A percentile compares a stretch with the other conserved stretches of the same genome.
These are phyloP conservation scores for Intubia oerlemansii DNA, from an alignment of 2,329 filamentous ascomycete species.

Conservation along the genomic window DNA sequence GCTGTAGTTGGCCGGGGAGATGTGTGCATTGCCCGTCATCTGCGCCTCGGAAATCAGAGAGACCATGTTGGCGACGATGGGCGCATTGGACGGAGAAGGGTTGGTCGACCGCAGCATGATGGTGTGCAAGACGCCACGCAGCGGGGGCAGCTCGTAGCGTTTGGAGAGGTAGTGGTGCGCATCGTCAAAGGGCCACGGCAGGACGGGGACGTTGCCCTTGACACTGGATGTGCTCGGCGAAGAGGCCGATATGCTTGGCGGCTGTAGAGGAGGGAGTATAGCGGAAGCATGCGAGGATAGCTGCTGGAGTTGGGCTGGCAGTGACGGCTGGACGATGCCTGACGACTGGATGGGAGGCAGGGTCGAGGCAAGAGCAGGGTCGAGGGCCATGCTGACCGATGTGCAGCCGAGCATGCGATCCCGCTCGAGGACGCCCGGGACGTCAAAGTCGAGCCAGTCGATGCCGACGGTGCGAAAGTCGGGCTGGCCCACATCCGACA, in stretches of 20 bases:
- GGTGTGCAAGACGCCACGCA: slow-evolving; percentile 9
- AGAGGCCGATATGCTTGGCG: too few relatives aligned
- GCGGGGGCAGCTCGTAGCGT: slow-evolving; percentile 4
- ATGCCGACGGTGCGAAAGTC: slow-evolving; percentile 5
- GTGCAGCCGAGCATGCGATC: too few relatives aligned
- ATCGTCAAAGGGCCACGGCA: slow-evolving; percentile 7
- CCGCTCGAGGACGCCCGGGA: neutral
- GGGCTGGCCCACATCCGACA: slow-evolving; percentile 4
- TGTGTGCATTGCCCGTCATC: slow-evolving; percentile 3
- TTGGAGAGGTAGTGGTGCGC: slow-evolving; percentile 1
- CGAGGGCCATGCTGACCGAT: too few relatives aligned
- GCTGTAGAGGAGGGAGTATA: neutral
- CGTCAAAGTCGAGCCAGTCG: slow-evolving; percentile 7
- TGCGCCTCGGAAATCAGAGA: slow-evolving; percentile 10
- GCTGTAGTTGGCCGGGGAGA: neutral
- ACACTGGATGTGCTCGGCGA: too few relatives aligned
- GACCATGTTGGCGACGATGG: slow-evolving; percentile 7
- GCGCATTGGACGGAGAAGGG: neutral
- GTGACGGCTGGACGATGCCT: neutral
- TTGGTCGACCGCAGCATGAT: slow-evolving; percentile 2
- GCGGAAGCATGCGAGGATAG: neutral
- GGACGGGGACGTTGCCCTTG: too few relatives aligned
- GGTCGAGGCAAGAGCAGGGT: too few relatives aligned
- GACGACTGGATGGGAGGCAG: neutral
- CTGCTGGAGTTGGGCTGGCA: neutral